Evolutionary conservation across 1,139 yeast species (phyloP), one percentile per base, ranked within the genome.

Genomic region (Pichia sp.): DNA sequence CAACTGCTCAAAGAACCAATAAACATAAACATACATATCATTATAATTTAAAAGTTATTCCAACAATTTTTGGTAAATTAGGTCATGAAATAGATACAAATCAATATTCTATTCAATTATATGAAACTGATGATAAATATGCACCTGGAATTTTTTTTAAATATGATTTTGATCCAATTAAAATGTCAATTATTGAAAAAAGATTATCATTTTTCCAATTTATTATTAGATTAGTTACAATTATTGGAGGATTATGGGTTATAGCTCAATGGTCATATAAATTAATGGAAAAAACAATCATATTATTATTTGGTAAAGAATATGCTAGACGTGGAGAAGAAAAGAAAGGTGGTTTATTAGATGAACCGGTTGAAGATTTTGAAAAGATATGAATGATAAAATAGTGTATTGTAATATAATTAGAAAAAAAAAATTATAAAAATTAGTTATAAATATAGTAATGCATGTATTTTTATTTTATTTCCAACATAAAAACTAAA

Each of bases 111-210:
- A 76, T 88, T 34, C 81, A 86, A 9, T 86, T 82, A 59, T 55
- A 59, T 44, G 60, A 61, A 31, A 64, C 65, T 46, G 58, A 61
- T 27, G 54, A 56, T 6, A 60, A 58, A 38, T 74, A 72, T 8
- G 63, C 74, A 3, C 96, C 97, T 2, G 97, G 97, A 0, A 81
- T 92, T 36, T 86, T 75, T 61, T 79, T 92, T 70, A 78, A 77
- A 49, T 92, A 90, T 64, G 90, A 87, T 56, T 88, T 92, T 63
- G 97, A 92, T 60, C 94, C 97, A 4, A 78, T 92, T 40, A 77
- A 83, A 47, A 73, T 92, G 58, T 68, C 77, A 3, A 75, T 89
- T 36, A 72, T 74, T 32, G 97, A 90, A 62, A 72, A 71, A 48
- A 73, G 97, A 53, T 71, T 90, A 45, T 77, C 94, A 2, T 90